Conservation (phyloP, 768 basidiomycete genomes). For the Antrodiella citrinella region DNA sequence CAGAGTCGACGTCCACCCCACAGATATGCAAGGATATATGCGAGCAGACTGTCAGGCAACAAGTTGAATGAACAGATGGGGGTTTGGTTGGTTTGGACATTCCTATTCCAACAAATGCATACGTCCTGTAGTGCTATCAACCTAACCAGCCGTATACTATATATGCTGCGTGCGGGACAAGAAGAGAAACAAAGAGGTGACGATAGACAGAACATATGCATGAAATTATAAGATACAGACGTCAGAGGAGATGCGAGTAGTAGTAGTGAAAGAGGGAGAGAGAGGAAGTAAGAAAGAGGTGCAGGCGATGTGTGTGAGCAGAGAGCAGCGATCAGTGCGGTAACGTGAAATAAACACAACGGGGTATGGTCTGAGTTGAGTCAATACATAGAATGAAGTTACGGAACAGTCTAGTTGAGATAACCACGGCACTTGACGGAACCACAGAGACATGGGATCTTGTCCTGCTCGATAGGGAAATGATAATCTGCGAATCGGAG, state of each 20-base stretch:
- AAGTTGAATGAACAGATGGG: too few species aligned
- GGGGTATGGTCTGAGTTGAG: neutral
- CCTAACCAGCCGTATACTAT: neutral
- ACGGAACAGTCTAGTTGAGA: constrained; percentile 69
- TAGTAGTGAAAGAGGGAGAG: constrained; percentile 10
- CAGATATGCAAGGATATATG: too few species aligned
- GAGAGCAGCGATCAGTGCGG: constrained; percentile 9
- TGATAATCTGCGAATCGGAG: constrained; percentile 75
- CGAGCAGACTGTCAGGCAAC: too few species aligned
- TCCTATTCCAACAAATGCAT: too few species aligned
- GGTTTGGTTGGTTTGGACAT: too few species aligned
- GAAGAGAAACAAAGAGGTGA: neutral
- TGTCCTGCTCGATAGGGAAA: constrained; percentile 98
- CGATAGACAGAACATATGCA: constrained; percentile 13
- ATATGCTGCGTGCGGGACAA: neutral
- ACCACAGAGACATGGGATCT: constrained; percentile 90
- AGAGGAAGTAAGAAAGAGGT: neutral
- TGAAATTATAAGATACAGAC: constrained; percentile 22
- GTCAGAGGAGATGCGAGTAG: constrained; percentile 13
- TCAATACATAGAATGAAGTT: constrained; percentile 6
- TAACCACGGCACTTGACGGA: constrained; percentile 88
- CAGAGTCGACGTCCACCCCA: too few species aligned
- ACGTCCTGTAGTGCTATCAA: too few species aligned
- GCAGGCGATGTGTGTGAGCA: neutral
- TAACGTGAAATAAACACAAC: constrained; percentile 15